Evolutionary conservation across 139 green algal species (phyloP), one percentile per base, ranked within the genome.

Genomic region (Chlamydomonas eustigma): DNA sequence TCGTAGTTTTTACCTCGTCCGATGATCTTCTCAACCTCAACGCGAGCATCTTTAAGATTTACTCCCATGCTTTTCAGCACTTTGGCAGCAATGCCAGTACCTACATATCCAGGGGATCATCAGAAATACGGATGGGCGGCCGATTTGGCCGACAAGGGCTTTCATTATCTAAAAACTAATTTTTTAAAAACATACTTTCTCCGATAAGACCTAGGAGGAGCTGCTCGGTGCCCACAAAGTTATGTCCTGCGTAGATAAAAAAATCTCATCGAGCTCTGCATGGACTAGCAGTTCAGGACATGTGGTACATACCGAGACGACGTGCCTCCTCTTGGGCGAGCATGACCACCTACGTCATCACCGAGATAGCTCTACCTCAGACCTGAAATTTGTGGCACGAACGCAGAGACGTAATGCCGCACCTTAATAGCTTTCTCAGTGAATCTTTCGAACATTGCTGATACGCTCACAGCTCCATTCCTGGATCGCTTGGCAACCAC

Each of bases 151-250:
- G n/a, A n/a, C n/a, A n/a, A n/a, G n/a, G n/a, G n/a, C n/a, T n/a
- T n/a, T n/a, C n/a, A n/a, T n/a, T n/a, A n/a, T n/a, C n/a, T n/a
- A n/a, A n/a, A n/a, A n/a, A n/a, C n/a, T n/a, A n/a, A n/a, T n/a
- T n/a, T n/a, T n/a, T n/a, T n/a, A n/a, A n/a, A n/a, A 18, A 58
- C 58, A 95, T 99, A 64, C 89, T 93, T 88, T 99, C 96, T 50
- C 96, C 96, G 51, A 99, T 98, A 33, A 99, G 88, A 32, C 96
- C 96, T 51, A 99, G 89, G 75, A 99, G 89, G 66, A 99, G 94
- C 91, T 98, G 96, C 89, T 99, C 96, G 18, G 96, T 99, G 64
- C 96, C 96, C 69, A 99, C 96, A 81, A 99, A 99, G 85, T 99
- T 99, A 89, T 99, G 96, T 73, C 96, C 91, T 58, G 44, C 12